Percentiles rank a stretch among this genome's conserved stretches.
These are phyloP conservation scores for Aulographum hederae DNA, from an alignment of 2,329 filamentous ascomycete species.

Conservation along the genomic window DNA sequence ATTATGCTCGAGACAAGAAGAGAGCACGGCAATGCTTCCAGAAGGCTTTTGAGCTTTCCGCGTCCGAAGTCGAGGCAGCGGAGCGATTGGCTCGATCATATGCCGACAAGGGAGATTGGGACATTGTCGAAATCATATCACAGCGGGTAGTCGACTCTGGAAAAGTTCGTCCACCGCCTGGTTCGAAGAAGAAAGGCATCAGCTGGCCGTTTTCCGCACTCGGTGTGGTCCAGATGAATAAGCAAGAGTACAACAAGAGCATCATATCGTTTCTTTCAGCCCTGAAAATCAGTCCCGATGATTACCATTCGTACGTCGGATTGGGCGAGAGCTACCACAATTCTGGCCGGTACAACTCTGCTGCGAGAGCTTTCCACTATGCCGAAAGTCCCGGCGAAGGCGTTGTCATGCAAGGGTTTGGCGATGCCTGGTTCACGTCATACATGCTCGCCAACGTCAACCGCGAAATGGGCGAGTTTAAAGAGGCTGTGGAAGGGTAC, in stretches of 20 bases:
- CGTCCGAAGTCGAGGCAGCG: slow-evolving; percentile 70
- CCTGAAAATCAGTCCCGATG: slow-evolving; percentile 60
- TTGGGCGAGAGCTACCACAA: slow-evolving; percentile 95
- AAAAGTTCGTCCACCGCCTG: slow-evolving; percentile 73
- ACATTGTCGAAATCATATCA: slow-evolving; percentile 82
- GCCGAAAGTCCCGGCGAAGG: slow-evolving; percentile 58
- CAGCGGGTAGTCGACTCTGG: slow-evolving; percentile 89
- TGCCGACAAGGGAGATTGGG: slow-evolving; percentile 85
- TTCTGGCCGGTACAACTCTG: slow-evolving; percentile 84
- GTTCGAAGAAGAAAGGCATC: slow-evolving; percentile 79
- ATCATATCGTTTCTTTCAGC: slow-evolving; percentile 87
- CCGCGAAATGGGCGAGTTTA: slow-evolving; percentile 77
- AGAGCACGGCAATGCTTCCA: slow-evolving; percentile 86
- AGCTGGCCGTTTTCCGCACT: slow-evolving; percentile 94
- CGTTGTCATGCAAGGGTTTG: slow-evolving; percentile 32
- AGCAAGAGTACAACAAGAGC: slow-evolving; percentile 73
- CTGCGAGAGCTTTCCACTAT: slow-evolving; percentile 74
- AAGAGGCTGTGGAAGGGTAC: slow-evolving; percentile 65
- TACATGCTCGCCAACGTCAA: slow-evolving; percentile 96
- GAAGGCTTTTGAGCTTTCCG: slow-evolving; percentile 84
- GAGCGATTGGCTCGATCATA: slow-evolving; percentile 74
- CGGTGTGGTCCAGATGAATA: slow-evolving; percentile 86
- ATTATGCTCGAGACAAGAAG: slow-evolving; percentile 75
- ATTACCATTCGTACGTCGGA: slow-evolving; percentile 93
- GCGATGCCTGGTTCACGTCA: slow-evolving; percentile 71